phyloP scores from a whole-genome alignment of 768 basidiomycete species.

The Hydnomerulius pinastri region DNA sequence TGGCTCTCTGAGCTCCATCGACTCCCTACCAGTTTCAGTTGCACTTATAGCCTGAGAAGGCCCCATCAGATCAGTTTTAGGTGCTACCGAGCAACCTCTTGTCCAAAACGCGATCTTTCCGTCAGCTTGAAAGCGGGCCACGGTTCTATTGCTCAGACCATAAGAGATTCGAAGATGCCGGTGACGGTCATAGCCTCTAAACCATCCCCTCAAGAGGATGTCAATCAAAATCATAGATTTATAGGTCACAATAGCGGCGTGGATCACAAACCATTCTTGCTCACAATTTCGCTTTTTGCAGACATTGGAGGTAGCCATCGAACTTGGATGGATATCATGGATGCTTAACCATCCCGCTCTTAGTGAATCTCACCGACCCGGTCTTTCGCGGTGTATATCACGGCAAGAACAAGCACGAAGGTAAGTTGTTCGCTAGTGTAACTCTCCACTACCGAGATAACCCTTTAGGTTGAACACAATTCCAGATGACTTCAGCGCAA shows the following conservation, averaged over 20 bases:
- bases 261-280: neutral
- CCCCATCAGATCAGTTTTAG: too few relatives aligned
- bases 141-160: neutral
- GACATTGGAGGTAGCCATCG: slow-evolving; percentile 41
- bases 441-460: neutral
- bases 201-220: slow-evolving; percentile 16
- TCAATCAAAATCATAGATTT: slow-evolving; percentile 26
- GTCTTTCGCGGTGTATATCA: slow-evolving; percentile 55
- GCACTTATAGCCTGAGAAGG: too few relatives aligned
- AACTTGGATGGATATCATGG: neutral
- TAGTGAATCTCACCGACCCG: slow-evolving; percentile 59
- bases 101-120: too few relatives aligned
- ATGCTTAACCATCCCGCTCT: neutral
- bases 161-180: slow-evolving; percentile 21
- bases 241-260: slow-evolving; percentile 32
- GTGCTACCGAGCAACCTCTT: too few relatives aligned
- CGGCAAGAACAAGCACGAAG: slow-evolving; percentile 51
- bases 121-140: too few relatives aligned
- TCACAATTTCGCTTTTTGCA: slow-evolving; percentile 11
- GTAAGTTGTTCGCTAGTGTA: slow-evolving; percentile 26
- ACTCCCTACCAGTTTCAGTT: too few relatives aligned
- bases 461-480: neutral
- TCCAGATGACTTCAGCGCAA: slow-evolving; percentile 61
- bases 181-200: slow-evolving; percentile 25
- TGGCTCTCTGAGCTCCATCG: too few relatives aligned